Base-by-base conservation (phyloP, 2,329 filamentous ascomycete genomes). In the Fonsecaea monophora region DNA sequence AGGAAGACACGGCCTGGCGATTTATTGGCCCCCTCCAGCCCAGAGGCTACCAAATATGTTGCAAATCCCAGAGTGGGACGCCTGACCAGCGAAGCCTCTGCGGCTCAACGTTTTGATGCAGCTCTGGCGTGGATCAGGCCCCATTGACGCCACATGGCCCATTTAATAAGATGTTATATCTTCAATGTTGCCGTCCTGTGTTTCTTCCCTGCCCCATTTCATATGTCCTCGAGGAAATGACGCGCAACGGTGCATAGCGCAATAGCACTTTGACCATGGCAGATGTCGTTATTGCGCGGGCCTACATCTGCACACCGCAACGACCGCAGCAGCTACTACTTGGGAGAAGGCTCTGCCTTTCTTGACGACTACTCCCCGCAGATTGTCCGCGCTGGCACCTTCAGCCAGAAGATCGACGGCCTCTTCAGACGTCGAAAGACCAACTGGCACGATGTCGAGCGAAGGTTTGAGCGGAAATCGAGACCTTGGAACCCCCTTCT, bases 301-400 rank as follows among this genome's bases (percentile, higher is more conserved):
- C 53, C 30, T 38, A 15, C 38, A 10, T n/a, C 63, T 7, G 38
- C 35, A 32, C 42, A 55, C 18, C 63, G 58, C 7, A 55, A 37
- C 30, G 61, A 55, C 18, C 63, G 58, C 7, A 55, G 30, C 30
- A 65, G 57, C 35, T 65, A 53, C 30, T 65, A 58, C 40, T 34
- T 25, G 32, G 25, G 42, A 5, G 63, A 65, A 40, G 57, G 45
- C 18, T 60, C 56, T 55, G 56, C 48, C 9, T 65, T 61, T 32
- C 32, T 65, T 9, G 63, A 62, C 40, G 35, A 65, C 58, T 65
- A 65, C 50, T 53, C 30, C 32, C 63, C 57, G 1, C 57, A 65
- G n/a, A 56, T 57, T n/a, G 63, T 65, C 18, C 57, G 53, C 1
- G n/a, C 45, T 18, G 38, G 54, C 18, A 34, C 50, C 25, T 45